Evolutionary conservation across 2,329 filamentous ascomycete species (phyloP).

Genomic region (Coleophoma eucalyptorum): DNA sequence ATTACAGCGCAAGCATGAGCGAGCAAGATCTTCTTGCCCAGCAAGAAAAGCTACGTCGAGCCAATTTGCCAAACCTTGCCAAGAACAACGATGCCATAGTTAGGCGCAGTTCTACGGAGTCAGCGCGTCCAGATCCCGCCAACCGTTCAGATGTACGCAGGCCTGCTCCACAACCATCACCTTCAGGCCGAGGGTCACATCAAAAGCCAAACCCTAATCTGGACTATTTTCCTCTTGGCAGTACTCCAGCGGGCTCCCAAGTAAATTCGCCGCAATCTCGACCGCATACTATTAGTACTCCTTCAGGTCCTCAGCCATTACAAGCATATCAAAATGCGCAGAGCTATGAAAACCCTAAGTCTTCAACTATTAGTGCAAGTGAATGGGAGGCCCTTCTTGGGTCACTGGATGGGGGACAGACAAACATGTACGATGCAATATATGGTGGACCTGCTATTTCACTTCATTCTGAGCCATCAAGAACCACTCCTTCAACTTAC

Average conservation of each 20-base stretch:
- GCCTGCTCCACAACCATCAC: conserved; percentile 24
- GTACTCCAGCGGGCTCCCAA: conserved; percentile 41
- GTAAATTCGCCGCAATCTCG: conserved; percentile 41
- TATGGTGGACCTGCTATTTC: conserved; percentile 59
- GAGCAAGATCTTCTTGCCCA: conserved; percentile 50
- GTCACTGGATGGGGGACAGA: conserved; percentile 73
- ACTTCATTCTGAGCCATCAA: conserved; percentile 3
- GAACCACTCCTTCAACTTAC: conserved; percentile 7
- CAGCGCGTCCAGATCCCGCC: conserved; percentile 24
- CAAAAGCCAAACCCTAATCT: conserved; percentile 40
- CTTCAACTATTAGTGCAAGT: conserved; percentile 49
- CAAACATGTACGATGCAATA: conserved; percentile 82
- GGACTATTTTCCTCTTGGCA: conserved; percentile 55
- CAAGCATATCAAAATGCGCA: conserved; percentile 24
- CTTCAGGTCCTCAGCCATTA: conserved; percentile 18
- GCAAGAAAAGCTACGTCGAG: conserved; percentile 54
- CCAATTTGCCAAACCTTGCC: conserved; percentile 44
- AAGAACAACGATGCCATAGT: conserved; percentile 12
- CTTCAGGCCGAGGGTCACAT: conserved; percentile 10
- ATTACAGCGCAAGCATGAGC: conserved; percentile 38
- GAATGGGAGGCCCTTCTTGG: conserved; percentile 84
- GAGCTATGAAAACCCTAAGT: conserved; percentile 34
- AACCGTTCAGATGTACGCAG: conserved; percentile 31
- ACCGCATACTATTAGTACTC: conserved; percentile 30
- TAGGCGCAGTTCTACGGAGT: conserved; percentile 15